Conservation (phyloP, 1,284 basidiomycete species). For the Apiotrichum veenhuisii region DNA sequence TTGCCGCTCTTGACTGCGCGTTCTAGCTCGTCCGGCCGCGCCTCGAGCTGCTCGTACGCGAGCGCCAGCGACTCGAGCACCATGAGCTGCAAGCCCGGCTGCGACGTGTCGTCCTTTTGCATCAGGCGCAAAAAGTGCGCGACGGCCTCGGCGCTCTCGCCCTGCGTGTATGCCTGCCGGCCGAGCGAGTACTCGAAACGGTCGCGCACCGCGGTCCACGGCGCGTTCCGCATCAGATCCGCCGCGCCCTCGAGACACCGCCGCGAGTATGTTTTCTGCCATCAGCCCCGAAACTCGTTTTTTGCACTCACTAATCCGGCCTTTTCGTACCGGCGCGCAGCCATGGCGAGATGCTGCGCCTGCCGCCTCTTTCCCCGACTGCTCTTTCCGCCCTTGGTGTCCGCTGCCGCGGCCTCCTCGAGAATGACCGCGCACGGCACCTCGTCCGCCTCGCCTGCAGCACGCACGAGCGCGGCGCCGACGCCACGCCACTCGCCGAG, state of each 20-base stretch:
- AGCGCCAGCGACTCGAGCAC: constrained; percentile 52
- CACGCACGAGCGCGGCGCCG: constrained; percentile 39
- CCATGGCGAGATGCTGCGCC: constrained; percentile 53
- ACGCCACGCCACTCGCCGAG: constrained; percentile 47
- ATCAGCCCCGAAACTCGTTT: constrained; percentile 8
- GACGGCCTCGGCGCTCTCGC: constrained; percentile 51
- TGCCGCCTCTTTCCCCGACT: constrained; percentile 43
- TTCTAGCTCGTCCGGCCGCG: constrained; percentile 31
- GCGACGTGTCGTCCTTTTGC: constrained; percentile 34
- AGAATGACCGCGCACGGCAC: constrained; percentile 54
- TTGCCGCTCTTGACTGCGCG: constrained; percentile 21
- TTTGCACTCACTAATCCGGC: constrained; percentile 50
- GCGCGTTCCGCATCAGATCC: constrained; percentile 38
- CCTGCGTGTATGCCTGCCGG: constrained; percentile 54
- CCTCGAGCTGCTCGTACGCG: constrained; percentile 50
- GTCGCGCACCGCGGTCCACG: constrained; percentile 51
- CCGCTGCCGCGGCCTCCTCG: constrained; percentile 54
- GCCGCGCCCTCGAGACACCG: constrained; percentile 50
- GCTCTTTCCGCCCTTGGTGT: constrained; percentile 43
- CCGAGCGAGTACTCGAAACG: constrained; percentile 54
- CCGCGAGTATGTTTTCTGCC: constrained; percentile 50
- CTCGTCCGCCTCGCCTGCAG: constrained; percentile 52
- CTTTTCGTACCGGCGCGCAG: constrained; percentile 54
- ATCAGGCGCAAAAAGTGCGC: constrained; percentile 51
- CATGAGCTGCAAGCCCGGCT: constrained; percentile 41